Evolutionary conservation across 176 grass and related monocot genomes (phyloP).

Genomic region (Carex kokanica): DNA sequence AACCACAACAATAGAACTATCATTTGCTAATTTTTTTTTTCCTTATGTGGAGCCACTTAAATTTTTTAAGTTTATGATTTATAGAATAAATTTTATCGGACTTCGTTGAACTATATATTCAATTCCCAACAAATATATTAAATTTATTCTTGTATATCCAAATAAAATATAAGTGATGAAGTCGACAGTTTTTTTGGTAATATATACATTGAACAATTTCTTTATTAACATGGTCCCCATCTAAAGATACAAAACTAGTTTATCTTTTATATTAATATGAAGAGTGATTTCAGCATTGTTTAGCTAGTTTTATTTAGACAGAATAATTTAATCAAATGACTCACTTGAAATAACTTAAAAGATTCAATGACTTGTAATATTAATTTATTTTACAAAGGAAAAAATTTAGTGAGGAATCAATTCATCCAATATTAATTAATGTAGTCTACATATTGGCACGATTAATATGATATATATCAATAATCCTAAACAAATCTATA

Average conservation of each 20-base stretch:
- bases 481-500: background rate
- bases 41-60: background rate
- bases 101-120: background rate
- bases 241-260: background rate
- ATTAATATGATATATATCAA: background rate
- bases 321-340: background rate
- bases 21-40: background rate
- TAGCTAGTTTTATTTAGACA: background rate
- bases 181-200: background rate
- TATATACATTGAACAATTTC: background rate
- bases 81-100: background rate
- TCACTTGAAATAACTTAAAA: background rate
- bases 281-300: background rate
- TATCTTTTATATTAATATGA: background rate
- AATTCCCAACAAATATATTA: background rate
- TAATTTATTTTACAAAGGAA: background rate
- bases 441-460: background rate
- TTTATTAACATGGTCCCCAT: background rate
- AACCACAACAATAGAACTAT: background rate
- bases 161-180: background rate
- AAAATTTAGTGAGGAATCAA: too few relatives aligned
- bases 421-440: too few relatives aligned
- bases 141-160: background rate
- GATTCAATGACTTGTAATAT: background rate
- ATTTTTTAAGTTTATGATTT: background rate